phyloP scores from a whole-genome alignment of 768 basidiomycete genomes.

The Panaeolus papilionaceus region DNA sequence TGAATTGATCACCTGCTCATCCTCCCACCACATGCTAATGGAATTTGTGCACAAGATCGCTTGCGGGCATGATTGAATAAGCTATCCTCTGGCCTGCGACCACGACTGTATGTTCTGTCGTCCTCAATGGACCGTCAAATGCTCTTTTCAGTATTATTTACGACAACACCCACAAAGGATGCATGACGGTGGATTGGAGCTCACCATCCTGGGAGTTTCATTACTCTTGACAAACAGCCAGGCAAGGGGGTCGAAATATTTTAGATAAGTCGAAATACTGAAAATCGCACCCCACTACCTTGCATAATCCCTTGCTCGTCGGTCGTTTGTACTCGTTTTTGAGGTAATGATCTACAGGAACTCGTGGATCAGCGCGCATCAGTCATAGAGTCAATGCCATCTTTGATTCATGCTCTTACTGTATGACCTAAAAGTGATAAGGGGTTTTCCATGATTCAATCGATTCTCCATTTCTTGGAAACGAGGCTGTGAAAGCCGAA shows the following conservation, averaged over 20 bases:
- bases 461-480: background rate
- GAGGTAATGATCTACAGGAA: slow-evolving; percentile 3
- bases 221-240: background rate
- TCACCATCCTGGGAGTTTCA: background rate
- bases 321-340: background rate
- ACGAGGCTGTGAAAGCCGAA: slow-evolving; percentile 3
- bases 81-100: background rate
- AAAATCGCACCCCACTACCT: background rate
- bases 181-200: background rate
- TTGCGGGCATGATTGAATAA: background rate
- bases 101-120: background rate
- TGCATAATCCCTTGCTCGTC: background rate
- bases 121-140: background rate
- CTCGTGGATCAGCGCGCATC: background rate
- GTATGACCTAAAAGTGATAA: background rate
- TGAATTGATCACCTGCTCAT: slow-evolving; percentile 3
- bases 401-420: background rate
- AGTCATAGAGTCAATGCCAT: background rate
- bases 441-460: background rate
- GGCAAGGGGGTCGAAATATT: background rate
- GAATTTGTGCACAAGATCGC: background rate
- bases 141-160: background rate
- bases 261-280: background rate
- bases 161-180: background rate
- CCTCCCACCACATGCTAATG: background rate